Conservation (phyloP, 345 rosid species). For the Cochlearia excelsa region DNA sequence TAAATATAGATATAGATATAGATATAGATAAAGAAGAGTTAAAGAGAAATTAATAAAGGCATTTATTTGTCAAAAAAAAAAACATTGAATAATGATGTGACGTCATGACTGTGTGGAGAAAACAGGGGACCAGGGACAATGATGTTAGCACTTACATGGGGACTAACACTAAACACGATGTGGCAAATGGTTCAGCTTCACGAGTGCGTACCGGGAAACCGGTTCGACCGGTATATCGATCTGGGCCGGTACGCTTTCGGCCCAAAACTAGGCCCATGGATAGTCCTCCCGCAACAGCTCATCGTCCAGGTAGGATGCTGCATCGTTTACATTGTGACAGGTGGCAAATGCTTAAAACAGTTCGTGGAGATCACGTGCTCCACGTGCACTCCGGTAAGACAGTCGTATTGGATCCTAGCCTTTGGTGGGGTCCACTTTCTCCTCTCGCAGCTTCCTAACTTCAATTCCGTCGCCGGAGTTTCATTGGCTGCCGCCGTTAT, state of each 20-base stretch:
- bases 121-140: conserved; percentile 86
- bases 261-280: conserved; percentile 73
- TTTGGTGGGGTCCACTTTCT: conserved; percentile 86
- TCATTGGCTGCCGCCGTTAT: conserved; percentile 92
- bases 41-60: too few species aligned
- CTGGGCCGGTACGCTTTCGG: conserved; percentile 87
- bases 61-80: conserved; percentile 1
- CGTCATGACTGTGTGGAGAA: conserved; percentile 8
- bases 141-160: conserved; percentile 69
- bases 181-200: conserved; percentile 98
- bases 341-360: conserved; percentile 88
- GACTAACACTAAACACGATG: conserved; percentile 85
- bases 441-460: conserved; percentile 88
- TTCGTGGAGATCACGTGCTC: conserved; percentile 74
- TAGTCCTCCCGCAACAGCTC: conserved; percentile 89
- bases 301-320: conserved; percentile 89
- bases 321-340: conserved; percentile 97
- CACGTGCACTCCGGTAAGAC: conserved; percentile 56
- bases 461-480: conserved; percentile 88
- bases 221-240: conserved; percentile 89
- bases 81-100: too few species aligned
- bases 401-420: conserved; percentile 86
- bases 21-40: too few species aligned
- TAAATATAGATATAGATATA: too few species aligned
- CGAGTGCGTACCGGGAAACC: conserved; percentile 83